These are phyloP conservation scores for Geoglossum cookeanum DNA, from an alignment of 2,329 filamentous ascomycete species.

Conservation along the genomic window DNA sequence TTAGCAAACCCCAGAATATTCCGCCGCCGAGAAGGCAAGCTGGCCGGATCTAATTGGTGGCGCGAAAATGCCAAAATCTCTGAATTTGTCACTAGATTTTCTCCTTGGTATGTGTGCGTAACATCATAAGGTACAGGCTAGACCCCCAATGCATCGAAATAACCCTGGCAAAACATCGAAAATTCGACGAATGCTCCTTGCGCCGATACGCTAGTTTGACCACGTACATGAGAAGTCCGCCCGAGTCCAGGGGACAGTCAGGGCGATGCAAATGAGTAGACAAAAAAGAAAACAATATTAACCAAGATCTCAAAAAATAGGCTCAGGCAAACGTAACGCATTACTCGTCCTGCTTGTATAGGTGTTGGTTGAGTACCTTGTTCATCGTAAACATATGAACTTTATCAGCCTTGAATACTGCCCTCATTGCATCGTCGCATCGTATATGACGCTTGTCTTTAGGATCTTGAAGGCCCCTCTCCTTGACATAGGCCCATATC, in stretches of 20 bases:
- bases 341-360: constrained; percentile 67
- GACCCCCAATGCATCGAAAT: background rate
- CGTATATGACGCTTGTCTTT: constrained; percentile 78
- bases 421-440: constrained; percentile 80
- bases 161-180: background rate
- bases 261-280: background rate
- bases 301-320: background rate
- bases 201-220: background rate
- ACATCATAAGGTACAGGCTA: background rate
- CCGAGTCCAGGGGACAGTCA: background rate
- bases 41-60: background rate
- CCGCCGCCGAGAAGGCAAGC: background rate
- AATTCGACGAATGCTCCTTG: background rate
- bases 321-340: background rate
- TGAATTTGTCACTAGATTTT: background rate
- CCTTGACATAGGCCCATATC: constrained; percentile 90
- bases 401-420: constrained; percentile 75
- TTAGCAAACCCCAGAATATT: background rate
- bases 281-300: background rate
- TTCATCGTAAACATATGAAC: constrained; percentile 99
- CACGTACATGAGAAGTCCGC: background rate
- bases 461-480: constrained; percentile 73
- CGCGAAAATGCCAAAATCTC: background rate
- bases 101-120: background rate
- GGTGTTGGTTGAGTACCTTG: constrained; percentile 75